These are phyloP conservation scores for Litchi chinensis DNA, from an alignment of 345 rosid species.

Conservation along the genomic window DNA sequence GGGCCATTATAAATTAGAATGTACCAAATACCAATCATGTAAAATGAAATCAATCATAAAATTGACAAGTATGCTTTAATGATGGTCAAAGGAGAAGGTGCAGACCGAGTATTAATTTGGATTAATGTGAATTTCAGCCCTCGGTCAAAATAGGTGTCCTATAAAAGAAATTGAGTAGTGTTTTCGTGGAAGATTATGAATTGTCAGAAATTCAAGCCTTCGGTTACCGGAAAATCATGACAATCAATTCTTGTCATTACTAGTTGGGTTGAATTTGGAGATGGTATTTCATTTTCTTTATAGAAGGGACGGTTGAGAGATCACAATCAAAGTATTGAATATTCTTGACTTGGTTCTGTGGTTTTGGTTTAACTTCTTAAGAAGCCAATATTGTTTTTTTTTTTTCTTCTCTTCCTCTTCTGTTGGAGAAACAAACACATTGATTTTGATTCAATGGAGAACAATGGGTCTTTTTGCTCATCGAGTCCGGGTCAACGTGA, in stretches of 20 bases:
- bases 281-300: too few species aligned
- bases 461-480: constrained; percentile 14
- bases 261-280: background rate
- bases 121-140: background rate
- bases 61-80: background rate
- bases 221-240: background rate
- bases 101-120: background rate
- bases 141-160: background rate
- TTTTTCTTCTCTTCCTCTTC: background rate
- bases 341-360: constrained; percentile 24
- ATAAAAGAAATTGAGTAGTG: too few species aligned
- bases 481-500: background rate
- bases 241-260: constrained; percentile 9
- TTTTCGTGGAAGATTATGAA: background rate
- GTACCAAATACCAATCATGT: background rate
- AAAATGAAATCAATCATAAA: too few species aligned
- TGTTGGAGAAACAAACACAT: background rate
- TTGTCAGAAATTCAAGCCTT: constrained; percentile 4
- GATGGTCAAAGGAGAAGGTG: too few species aligned
- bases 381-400: too few species aligned
- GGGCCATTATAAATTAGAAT: background rate
- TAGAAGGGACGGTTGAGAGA: background rate
- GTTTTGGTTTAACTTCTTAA: background rate
- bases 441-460: constrained; percentile 15
- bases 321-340: constrained; percentile 6